phyloP scores from a whole-genome alignment of 306 rosid species.

The Cucurbita moschata region DNA sequence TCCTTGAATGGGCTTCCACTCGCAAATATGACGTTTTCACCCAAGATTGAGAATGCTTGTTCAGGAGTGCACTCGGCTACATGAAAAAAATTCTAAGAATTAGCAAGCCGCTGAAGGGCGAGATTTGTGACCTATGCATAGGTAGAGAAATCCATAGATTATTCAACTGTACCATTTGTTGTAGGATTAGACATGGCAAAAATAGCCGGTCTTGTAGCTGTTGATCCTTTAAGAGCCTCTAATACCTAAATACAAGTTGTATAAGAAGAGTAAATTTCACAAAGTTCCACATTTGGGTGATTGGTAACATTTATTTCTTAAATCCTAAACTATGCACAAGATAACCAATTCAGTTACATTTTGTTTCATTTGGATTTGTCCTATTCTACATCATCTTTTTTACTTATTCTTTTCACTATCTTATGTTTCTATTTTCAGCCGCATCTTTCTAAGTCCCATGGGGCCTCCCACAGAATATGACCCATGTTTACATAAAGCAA shows the following conservation, averaged over 20 bases:
- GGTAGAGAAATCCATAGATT: neutral
- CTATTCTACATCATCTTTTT: neutral
- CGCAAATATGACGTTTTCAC: slow-evolving; percentile 82
- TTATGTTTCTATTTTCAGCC: neutral
- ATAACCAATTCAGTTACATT: neutral
- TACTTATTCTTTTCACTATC: neutral
- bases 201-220: slow-evolving; percentile 95
- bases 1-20: slow-evolving; percentile 97
- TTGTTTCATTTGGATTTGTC: neutral
- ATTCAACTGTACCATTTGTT: slow-evolving; percentile 46
- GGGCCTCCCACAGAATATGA: neutral
- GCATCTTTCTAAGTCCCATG: neutral
- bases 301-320: neutral
- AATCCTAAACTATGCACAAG: neutral
- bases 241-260: slow-evolving; percentile 41
- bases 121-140: neutral
- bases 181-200: slow-evolving; percentile 99
- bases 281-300: neutral
- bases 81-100: neutral
- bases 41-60: slow-evolving; percentile 82
- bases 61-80: slow-evolving; percentile 97
- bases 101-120: neutral
- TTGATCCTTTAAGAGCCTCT: slow-evolving; percentile 83
- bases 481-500: neutral
- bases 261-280: neutral